Base-by-base conservation (phyloP, 306 rosid genomes). In the Pueraria montana region DNA sequence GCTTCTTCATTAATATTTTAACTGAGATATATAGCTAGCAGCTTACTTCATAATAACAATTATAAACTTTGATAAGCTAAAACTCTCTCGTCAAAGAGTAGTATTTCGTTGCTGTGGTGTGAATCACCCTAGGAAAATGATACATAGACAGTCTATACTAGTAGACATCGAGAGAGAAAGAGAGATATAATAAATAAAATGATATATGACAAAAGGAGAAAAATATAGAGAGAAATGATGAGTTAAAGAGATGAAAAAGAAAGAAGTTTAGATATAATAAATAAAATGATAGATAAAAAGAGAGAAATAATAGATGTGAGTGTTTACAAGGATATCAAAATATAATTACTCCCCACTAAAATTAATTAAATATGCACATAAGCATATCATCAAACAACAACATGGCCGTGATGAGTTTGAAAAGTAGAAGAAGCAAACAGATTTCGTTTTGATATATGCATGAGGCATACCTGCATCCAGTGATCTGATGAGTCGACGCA, bases 401-500 rank as follows among this genome's bases (percentile, higher is more conserved):
- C 1, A 66, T 9, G 50, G 26, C 18, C 10, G 16, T n/a, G 14
- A 38, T 1, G 76, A 79, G 18, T 42, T 38, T 4, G 62, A 67
- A 81, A 38, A 74, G 17, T 1, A 43, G 80, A 78, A 48, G 32
- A 78, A 48, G 32, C 12, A 84, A 63, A 73, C 23, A 14, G 1
- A 20, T 10, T 40, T 42, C 2, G 71, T n/a, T 24, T 61, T 62
- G 17, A 66, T 55, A 26, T 27, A 50, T 72, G 71, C 72, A 81
- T 40, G 75, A 23, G 72, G 36, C 65, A 32, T 91, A 96, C 99
- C 97, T 96, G 99, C 8, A 96, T 84, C 99, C 98, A 96, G 75
- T 87, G 84, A 76, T 94, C 97, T 50, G 99, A 90, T 14, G 98
- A 91, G 48, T 96, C 98, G 95, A 96, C 94, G 91, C 97, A 91